A percentile compares a stretch with the other conserved stretches of the same genome.
phyloP scores from a whole-genome alignment of 2,329 filamentous ascomycete genomes.

The Colletotrichum chrysophilum region DNA sequence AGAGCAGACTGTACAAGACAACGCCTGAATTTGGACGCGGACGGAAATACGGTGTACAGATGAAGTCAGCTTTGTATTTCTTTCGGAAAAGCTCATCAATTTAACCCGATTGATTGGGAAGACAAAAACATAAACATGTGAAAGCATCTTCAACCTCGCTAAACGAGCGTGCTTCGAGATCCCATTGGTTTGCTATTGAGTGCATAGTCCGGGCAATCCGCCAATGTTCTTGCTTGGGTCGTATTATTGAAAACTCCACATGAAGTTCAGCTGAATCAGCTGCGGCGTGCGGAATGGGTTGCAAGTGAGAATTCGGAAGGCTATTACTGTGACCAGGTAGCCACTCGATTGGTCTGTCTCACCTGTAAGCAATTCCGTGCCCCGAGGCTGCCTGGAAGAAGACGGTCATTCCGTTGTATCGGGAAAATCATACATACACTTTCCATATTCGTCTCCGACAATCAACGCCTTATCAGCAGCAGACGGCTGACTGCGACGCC shows the following conservation, averaged over 20 bases:
- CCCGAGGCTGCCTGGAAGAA: background rate
- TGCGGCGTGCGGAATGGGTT: background rate
- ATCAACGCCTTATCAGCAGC: background rate
- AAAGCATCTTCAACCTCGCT: background rate
- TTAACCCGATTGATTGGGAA: background rate
- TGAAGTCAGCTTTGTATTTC: background rate
- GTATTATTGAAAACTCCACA: background rate
- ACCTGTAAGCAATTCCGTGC: background rate
- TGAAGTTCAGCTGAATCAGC: background rate
- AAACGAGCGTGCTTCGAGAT: background rate
- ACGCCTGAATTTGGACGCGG: too few species aligned
- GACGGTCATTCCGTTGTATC: background rate
- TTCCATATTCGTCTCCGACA: background rate
- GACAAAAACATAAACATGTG: background rate
- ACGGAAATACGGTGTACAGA: background rate
- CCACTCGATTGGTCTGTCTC: background rate
- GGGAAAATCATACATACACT: background rate
- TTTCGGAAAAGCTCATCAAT: background rate
- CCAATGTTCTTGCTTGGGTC: background rate
- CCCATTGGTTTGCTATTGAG: background rate
- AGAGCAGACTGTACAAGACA: rapidly evolving
- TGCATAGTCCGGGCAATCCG: background rate
- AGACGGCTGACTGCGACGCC: background rate
- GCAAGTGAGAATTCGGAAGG: background rate
- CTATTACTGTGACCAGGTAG: background rate